Evolutionary conservation across 345 rosid genomes (phyloP).

Genomic region (Rhodamnia argentea): DNA sequence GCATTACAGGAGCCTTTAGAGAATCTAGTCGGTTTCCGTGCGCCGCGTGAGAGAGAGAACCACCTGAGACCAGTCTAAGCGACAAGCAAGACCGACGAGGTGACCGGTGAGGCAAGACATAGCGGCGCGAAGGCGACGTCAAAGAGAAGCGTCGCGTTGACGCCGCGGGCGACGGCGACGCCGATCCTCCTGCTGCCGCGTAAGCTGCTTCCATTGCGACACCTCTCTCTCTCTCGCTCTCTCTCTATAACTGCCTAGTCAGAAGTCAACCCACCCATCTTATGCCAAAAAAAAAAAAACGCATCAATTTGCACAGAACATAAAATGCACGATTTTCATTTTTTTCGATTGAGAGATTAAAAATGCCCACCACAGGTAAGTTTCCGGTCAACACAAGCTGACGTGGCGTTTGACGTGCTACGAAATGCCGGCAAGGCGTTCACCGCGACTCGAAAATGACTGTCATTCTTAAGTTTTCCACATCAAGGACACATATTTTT

Average conservation of each 20-base stretch:
- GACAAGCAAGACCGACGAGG: constrained; percentile 31
- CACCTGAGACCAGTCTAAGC: constrained; percentile 38
- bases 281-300: too few species aligned
- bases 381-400: too few species aligned
- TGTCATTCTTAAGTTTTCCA: too few species aligned
- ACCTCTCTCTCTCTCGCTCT: not conserved
- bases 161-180: constrained; percentile 25
- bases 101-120: constrained; percentile 47
- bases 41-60: constrained; percentile 8
- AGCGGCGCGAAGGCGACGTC: constrained; percentile 25
- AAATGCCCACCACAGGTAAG: too few species aligned
- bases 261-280: not conserved
- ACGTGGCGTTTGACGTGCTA: too few species aligned
- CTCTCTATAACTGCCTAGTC: not conserved
- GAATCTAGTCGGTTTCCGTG: not conserved
- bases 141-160: constrained; percentile 23
- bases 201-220: not conserved
- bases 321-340: too few species aligned
- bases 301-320: too few species aligned
- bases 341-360: too few species aligned
- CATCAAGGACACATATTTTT: too few species aligned
- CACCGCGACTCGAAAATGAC: too few species aligned
- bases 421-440: too few species aligned
- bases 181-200: constrained; percentile 45
- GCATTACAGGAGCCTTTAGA: not conserved